Percentiles rank a stretch among this genome's conserved stretches.
Conservation (phyloP, 179 eudicot species). For the Beta macrorhiza region DNA sequence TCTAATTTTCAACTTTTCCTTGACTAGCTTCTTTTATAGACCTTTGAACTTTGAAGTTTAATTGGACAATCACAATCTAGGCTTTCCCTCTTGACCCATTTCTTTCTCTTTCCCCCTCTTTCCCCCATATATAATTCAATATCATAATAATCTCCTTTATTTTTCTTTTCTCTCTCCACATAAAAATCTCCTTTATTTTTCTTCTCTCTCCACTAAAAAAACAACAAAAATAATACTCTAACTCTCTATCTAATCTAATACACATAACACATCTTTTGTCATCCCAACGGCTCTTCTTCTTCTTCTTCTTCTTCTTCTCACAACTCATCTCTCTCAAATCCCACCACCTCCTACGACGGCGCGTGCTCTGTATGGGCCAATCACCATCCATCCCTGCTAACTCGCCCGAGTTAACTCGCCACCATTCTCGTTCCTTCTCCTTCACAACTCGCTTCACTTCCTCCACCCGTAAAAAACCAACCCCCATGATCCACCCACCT, state of each 20-base stretch:
- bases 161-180: no score
- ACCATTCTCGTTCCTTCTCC: constrained; percentile 26
- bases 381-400: constrained; percentile 27
- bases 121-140: neutral
- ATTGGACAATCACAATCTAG: constrained; percentile 6
- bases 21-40: neutral
- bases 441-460: constrained; percentile 27
- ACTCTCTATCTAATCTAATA: no score
- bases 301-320: no score
- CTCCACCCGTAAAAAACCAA: constrained; percentile 14
- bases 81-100: constrained; percentile 10
- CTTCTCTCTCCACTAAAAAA: neutral
- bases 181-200: neutral
- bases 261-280: no score
- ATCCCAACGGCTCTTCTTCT: neutral
- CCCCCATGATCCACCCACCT: neutral
- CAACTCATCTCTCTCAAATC: neutral
- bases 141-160: neutral
- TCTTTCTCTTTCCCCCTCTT: neutral
- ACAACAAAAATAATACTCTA: neutral
- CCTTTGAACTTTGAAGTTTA: constrained; percentile 3
- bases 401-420: constrained; percentile 26
- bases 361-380: constrained; percentile 43
- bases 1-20: neutral
- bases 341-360: constrained; percentile 21